Evolutionary conservation across 2,329 filamentous ascomycete species (phyloP).

Genomic region (Arachnomyces sp.): DNA sequence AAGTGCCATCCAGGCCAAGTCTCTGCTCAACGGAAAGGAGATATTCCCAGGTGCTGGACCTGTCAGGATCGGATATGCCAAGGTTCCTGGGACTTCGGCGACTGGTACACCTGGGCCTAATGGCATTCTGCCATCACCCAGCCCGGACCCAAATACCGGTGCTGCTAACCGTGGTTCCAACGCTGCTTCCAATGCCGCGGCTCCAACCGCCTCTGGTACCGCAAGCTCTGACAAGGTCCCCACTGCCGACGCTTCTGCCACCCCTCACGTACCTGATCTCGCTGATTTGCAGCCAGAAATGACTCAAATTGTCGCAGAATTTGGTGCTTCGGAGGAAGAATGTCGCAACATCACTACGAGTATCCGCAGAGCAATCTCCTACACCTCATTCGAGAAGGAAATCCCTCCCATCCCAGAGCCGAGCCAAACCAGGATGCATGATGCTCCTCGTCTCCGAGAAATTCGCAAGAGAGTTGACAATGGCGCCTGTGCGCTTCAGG

Average conservation of each 20-base stretch:
- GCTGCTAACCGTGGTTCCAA: slow-evolving; percentile 13
- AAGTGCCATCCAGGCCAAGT: slow-evolving; percentile 82
- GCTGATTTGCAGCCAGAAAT: slow-evolving; percentile 76
- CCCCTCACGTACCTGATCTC: slow-evolving; percentile 58
- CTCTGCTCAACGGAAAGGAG: slow-evolving; percentile 86
- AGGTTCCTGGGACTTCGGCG: slow-evolving; percentile 78
- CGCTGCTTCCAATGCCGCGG: slow-evolving; percentile 1
- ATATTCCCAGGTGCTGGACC: slow-evolving; percentile 96
- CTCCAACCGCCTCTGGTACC: slow-evolving; percentile 16
- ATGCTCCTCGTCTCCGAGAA: slow-evolving; percentile 88
- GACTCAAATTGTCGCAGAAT: slow-evolving; percentile 73
- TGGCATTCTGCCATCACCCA: slow-evolving; percentile 80
- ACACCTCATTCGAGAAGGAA: slow-evolving; percentile 64
- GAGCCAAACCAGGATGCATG: slow-evolving; percentile 78
- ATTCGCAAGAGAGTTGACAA: slow-evolving; percentile 98
- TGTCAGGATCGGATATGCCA: slow-evolving; percentile 93
- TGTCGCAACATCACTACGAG: slow-evolving; percentile 60
- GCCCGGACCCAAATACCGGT: slow-evolving; percentile 67
- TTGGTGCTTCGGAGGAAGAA: slow-evolving; percentile 78
- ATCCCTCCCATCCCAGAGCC: slow-evolving; percentile 86
- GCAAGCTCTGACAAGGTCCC: slow-evolving; percentile 25
- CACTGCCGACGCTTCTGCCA: slow-evolving; percentile 26
- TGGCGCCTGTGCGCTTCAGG: slow-evolving; percentile 70
- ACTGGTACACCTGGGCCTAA: slow-evolving; percentile 76
- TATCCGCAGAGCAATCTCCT: slow-evolving; percentile 70